phyloP scores from a whole-genome alignment of 768 basidiomycete genomes.

The Coprinopsis strossmayeri region DNA sequence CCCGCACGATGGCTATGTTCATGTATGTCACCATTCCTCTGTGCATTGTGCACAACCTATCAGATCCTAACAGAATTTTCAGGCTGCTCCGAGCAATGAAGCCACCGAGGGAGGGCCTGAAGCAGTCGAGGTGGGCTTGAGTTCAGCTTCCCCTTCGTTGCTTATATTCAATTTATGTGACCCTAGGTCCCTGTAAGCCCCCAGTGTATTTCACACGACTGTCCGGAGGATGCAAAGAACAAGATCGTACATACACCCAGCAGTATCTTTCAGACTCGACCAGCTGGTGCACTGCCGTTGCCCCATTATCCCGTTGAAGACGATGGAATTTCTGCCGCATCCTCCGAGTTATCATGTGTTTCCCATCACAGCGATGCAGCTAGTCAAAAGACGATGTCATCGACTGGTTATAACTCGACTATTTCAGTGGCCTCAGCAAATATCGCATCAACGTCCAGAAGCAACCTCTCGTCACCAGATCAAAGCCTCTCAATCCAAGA shows the following conservation, averaged over 20 bases:
- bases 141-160: no score
- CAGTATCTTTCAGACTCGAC: not conserved
- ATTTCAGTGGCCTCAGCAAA: constrained; percentile 1
- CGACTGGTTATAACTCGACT: not conserved
- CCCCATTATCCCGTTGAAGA: not conserved
- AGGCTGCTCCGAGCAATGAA: no score
- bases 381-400: not conserved
- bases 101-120: no score
- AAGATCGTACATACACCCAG: not conserved
- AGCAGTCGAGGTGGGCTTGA: no score
- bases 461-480: not conserved
- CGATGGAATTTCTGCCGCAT: not conserved
- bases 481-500: not conserved
- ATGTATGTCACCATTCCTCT: no score
- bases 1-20: not conserved
- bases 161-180: no score
- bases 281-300: not conserved
- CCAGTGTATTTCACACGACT: not conserved
- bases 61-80: no score
- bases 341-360: not conserved
- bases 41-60: no score
- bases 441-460: constrained; percentile 1
- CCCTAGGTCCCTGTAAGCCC: no score
- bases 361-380: not conserved
- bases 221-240: not conserved